Conservation (phyloP, 2,329 filamentous ascomycete genomes). For the Stagonosporopsis chrysanthemi region DNA sequence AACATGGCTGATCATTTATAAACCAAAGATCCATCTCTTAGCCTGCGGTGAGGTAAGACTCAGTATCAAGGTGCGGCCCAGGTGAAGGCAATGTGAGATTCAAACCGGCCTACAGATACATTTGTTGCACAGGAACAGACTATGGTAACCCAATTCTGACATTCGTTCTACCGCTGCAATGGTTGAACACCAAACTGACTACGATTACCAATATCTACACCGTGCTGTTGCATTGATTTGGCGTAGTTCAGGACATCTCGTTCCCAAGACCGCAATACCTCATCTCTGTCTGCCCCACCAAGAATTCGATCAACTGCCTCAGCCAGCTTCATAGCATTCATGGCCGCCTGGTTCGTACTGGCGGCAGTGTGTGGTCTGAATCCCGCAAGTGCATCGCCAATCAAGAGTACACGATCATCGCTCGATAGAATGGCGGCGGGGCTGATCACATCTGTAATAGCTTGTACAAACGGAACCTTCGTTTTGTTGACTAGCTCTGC, state of each 20-base stretch:
- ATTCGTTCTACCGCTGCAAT: conserved; percentile 7
- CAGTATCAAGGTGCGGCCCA: too few relatives aligned
- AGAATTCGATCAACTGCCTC: conserved; percentile 41
- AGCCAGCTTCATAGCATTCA: conserved; percentile 49
- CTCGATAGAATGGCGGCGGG: conserved; percentile 42
- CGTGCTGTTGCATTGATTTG: conserved; percentile 20
- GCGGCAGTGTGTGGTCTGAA: conserved; percentile 56
- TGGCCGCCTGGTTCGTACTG: conserved; percentile 56
- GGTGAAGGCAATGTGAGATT: too few relatives aligned
- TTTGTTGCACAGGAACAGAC: too few relatives aligned
- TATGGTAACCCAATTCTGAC: too few relatives aligned
- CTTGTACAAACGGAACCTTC: conserved; percentile 53
- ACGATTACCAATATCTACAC: conserved; percentile 23
- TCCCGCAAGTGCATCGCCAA: conserved; percentile 56
- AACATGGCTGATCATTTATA: too few relatives aligned
- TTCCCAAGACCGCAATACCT: conserved; percentile 44
- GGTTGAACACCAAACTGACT: conserved; percentile 27
- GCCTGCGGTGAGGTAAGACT: too few relatives aligned
- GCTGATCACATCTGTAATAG: conserved; percentile 53
- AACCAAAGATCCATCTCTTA: too few relatives aligned
- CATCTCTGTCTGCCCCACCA: conserved; percentile 38
- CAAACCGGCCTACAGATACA: too few relatives aligned
- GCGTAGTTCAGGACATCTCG: conserved; percentile 25
- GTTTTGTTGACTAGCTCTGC: conserved; percentile 52
- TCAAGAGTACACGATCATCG: conserved; percentile 52